Conservation (phyloP, 768 basidiomycete species). For the Austroboletus eburneus region DNA sequence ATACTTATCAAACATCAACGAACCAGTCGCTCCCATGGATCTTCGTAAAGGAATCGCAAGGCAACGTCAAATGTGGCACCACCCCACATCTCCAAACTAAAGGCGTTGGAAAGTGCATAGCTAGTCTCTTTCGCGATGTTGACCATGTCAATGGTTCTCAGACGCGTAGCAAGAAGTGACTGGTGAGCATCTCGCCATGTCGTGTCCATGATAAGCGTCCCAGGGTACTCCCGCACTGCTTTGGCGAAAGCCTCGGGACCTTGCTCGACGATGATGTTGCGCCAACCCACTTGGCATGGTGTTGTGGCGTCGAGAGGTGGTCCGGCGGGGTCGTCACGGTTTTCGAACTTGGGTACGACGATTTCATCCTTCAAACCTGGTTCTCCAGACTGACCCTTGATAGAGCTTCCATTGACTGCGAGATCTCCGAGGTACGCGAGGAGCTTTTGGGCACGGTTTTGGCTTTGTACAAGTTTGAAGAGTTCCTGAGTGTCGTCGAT, state of each 20-base stretch:
- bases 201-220: slow-evolving; percentile 95
- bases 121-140: slow-evolving; percentile 99
- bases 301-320: slow-evolving; percentile 71
- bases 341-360: slow-evolving; percentile 73
- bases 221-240: slow-evolving; percentile 94
- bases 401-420: slow-evolving; percentile 95
- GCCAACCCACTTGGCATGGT: slow-evolving; percentile 91
- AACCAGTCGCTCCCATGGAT: slow-evolving; percentile 97
- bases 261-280: slow-evolving; percentile 96
- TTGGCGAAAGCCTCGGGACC: slow-evolving; percentile 98
- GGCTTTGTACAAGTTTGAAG: slow-evolving; percentile 96
- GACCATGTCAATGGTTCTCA: slow-evolving; percentile 94
- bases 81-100: slow-evolving; percentile 98
- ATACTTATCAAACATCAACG: slow-evolving; percentile 21
- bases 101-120: slow-evolving; percentile 91
- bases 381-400: slow-evolving; percentile 94
- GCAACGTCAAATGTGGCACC: slow-evolving; percentile 99
- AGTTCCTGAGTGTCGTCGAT: slow-evolving; percentile 99
- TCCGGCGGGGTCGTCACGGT: slow-evolving; percentile 71
- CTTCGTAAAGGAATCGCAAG: slow-evolving; percentile 99
- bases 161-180: slow-evolving; percentile 91
- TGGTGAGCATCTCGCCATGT: slow-evolving; percentile 99
- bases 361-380: slow-evolving; percentile 92
- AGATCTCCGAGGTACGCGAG: slow-evolving; percentile 96
- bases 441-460: slow-evolving; percentile 97